Conservation (phyloP, 2,329 filamentous ascomycete genomes). For the Cladosporium sp. region DNA sequence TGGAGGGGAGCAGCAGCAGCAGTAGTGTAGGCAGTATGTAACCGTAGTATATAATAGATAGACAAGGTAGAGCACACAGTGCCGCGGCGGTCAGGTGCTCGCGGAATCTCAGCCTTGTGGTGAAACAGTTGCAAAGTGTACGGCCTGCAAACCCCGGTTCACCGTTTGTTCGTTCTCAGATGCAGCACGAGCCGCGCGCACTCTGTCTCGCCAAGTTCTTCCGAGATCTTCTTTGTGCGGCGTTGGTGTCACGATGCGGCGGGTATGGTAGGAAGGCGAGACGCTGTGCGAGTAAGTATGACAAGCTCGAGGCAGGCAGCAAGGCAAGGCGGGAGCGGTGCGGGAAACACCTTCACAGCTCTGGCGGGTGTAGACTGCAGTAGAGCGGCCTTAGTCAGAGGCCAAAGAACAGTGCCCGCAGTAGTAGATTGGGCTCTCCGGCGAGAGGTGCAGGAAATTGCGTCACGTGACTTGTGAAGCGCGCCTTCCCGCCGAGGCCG, state of each 20-base stretch:
- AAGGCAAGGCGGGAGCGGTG: constrained; percentile 4
- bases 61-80: not conserved
- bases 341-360: constrained; percentile 4
- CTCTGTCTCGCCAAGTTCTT: constrained; percentile 6
- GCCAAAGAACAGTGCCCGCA: not conserved
- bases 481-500: constrained; percentile 10
- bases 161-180: not conserved
- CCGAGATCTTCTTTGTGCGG: constrained; percentile 18
- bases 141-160: constrained; percentile 17
- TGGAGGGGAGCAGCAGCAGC: not conserved
- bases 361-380: not conserved
- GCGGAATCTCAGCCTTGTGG: constrained; percentile 15
- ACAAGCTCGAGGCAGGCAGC: constrained; percentile 2
- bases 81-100: constrained; percentile 16
- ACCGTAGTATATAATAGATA: not conserved
- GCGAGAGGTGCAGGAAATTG: not conserved
- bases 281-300: not conserved
- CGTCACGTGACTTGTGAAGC: not conserved
- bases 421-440: not conserved
- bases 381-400: constrained; percentile 4
- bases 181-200: constrained; percentile 20
- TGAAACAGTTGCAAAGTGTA: constrained; percentile 16
- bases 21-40: not conserved
- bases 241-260: constrained; percentile 14
- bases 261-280: not conserved